Percentiles rank a stretch among this genome's conserved stretches.
phyloP scores from a whole-genome alignment of 2,329 filamentous ascomycete species.

The Trichoderma citrinoviride region DNA sequence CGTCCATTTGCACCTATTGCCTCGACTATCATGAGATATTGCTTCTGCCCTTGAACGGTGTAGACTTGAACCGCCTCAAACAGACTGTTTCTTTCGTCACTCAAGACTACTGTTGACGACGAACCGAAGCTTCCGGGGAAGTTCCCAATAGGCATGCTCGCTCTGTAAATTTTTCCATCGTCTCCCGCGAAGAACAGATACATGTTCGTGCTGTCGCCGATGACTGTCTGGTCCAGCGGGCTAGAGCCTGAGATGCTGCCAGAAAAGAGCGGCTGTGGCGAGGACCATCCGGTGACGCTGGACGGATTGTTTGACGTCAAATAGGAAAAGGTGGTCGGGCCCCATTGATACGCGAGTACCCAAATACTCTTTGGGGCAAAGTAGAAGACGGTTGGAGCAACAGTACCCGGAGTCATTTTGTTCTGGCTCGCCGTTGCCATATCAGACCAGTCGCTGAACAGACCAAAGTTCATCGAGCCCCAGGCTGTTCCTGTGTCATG shows the following conservation, averaged over 20 bases:
- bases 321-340: constrained; percentile 6
- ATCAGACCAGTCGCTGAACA: not conserved
- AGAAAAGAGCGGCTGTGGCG: not conserved
- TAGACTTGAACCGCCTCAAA: constrained; percentile 12
- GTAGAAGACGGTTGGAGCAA: not conserved
- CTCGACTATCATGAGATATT: constrained; percentile 14
- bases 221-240: constrained; percentile 7
- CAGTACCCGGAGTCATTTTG: not conserved
- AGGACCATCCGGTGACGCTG: constrained; percentile 3
- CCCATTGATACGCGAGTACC: constrained; percentile 12
- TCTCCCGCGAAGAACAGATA: constrained; percentile 12
- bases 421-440: constrained; percentile 7
- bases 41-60: not conserved
- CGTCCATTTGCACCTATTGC: constrained; percentile 12
- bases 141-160: constrained; percentile 5
- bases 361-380: constrained; percentile 1
- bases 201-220: constrained; percentile 6
- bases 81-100: not conserved
- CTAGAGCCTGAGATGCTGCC: not conserved
- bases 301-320: not conserved
- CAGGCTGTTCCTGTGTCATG: not conserved
- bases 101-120: not conserved
- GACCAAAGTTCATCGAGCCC: constrained; percentile 5
- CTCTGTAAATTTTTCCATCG: constrained; percentile 6
- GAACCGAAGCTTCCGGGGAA: not conserved